Evolutionary conservation across 2,329 filamentous ascomycete species (phyloP).

Genomic region (Hypoxylon sp.): DNA sequence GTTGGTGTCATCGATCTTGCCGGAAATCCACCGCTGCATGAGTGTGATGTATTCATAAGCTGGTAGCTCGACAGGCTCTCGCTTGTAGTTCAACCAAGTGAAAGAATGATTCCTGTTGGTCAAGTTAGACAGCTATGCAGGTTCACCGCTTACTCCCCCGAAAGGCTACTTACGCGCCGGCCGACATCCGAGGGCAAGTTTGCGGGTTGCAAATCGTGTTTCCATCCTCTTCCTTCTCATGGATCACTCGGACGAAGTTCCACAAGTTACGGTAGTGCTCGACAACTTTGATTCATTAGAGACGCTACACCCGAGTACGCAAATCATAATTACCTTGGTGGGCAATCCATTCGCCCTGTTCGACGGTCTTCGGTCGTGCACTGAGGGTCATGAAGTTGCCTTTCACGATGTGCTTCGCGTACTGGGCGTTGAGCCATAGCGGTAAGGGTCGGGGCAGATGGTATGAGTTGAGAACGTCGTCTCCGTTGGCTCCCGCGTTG

Average conservation of each 20-base stretch:
- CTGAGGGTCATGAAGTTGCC: constrained; percentile 98
- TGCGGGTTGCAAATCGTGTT: constrained; percentile 83
- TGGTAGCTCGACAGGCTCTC: constrained; percentile 89
- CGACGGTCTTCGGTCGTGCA: constrained; percentile 90
- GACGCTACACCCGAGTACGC: neutral
- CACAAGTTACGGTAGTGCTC: constrained; percentile 91
- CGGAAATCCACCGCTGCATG: constrained; percentile 96
- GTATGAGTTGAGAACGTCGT: constrained; percentile 66
- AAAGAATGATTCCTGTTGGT: constrained; percentile 81
- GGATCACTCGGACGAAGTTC: constrained; percentile 88
- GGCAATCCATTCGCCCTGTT: constrained; percentile 94
- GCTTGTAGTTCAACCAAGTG: constrained; percentile 91
- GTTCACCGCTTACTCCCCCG: neutral
- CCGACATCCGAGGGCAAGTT: constrained; percentile 91
- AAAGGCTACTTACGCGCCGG: constrained; percentile 76
- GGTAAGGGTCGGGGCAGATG: constrained; percentile 73
- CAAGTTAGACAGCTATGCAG: constrained; percentile 28
- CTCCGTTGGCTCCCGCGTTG: constrained; percentile 56
- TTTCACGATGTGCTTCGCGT: constrained; percentile 89
- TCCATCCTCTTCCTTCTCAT: constrained; percentile 83
- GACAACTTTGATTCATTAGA: constrained; percentile 68
- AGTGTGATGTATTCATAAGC: constrained; percentile 94
- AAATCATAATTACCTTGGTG: constrained; percentile 80
- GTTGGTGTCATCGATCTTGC: constrained; percentile 88
- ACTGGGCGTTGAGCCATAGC: constrained; percentile 77